Percentiles rank a stretch among this genome's conserved stretches.
phyloP scores from a whole-genome alignment of 23 red algal species.

The Agarophyton chilense region DNA sequence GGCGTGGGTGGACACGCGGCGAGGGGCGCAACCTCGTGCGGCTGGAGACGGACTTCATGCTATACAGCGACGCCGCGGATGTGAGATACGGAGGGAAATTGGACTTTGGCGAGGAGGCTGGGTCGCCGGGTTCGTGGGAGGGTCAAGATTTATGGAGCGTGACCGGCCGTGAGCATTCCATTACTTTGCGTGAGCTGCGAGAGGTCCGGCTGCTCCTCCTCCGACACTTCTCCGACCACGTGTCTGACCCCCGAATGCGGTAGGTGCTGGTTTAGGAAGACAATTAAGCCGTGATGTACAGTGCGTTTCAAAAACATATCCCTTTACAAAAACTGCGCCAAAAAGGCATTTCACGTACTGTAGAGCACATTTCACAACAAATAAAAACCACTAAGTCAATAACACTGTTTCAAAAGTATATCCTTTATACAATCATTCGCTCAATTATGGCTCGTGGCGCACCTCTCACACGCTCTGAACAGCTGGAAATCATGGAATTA shows the following conservation, averaged over 20 bases:
- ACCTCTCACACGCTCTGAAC: too few species aligned
- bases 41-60: neutral
- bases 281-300: constrained; percentile 25
- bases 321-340: too few species aligned
- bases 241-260: neutral
- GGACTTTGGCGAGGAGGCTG: neutral
- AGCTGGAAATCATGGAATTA: too few species aligned
- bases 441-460: too few species aligned
- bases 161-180: neutral
- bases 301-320: too few species aligned
- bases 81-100: neutral
- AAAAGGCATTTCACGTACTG: too few species aligned
- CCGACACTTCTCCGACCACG: neutral
- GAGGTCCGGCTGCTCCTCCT: neutral
- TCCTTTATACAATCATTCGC: too few species aligned
- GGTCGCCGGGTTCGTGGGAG: constrained; percentile 19
- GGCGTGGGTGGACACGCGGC: neutral
- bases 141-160: neutral
- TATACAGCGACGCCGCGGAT: neutral
- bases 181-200: constrained; percentile 6
- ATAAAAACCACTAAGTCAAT: too few species aligned
- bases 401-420: too few species aligned
- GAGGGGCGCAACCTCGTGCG: neutral
- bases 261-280: neutral
- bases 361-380: too few species aligned